A percentile compares a stretch with the other conserved stretches of the same genome.
Evolutionary conservation across 306 rosid genomes (phyloP).

Genomic region (Lagenaria siceraria): DNA sequence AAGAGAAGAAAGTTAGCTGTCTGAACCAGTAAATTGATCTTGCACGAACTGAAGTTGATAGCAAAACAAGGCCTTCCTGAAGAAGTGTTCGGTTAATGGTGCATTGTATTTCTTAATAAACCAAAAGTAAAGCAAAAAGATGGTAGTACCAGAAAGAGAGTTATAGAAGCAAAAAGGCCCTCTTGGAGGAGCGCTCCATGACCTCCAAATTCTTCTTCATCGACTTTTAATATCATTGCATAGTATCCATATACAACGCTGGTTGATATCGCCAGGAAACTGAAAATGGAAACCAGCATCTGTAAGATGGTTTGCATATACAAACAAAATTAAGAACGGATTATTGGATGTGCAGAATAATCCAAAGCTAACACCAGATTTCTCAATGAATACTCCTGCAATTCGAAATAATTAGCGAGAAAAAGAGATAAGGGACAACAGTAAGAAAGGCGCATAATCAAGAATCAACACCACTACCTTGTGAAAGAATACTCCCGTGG

Average conservation of each 20-base stretch:
- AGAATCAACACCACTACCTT: neutral
- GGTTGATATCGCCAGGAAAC: slow-evolving; percentile 62
- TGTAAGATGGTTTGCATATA: neutral
- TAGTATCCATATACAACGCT: slow-evolving; percentile 74
- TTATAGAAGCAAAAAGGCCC: slow-evolving; percentile 87
- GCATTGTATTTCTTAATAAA: neutral
- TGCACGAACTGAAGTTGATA: neutral
- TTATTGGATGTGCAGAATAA: neutral
- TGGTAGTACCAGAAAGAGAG: slow-evolving; percentile 78
- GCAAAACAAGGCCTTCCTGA: neutral
- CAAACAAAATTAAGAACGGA: neutral
- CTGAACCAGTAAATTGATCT: neutral
- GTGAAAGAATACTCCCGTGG: neutral
- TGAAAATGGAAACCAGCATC: slow-evolving; percentile 22
- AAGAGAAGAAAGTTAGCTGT: neutral
- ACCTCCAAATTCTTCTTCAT: slow-evolving; percentile 95
- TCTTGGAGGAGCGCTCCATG: slow-evolving; percentile 98
- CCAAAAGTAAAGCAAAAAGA: neutral
- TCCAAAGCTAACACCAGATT: neutral
- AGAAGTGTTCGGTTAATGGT: neutral
- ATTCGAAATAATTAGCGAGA: neutral
- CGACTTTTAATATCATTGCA: slow-evolving; percentile 71
- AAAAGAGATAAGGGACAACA: neutral
- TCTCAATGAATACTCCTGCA: neutral
- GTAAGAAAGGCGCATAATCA: neutral